phyloP scores from a whole-genome alignment of 2,329 filamentous ascomycete genomes.

The Dactylellina haptotyla region DNA sequence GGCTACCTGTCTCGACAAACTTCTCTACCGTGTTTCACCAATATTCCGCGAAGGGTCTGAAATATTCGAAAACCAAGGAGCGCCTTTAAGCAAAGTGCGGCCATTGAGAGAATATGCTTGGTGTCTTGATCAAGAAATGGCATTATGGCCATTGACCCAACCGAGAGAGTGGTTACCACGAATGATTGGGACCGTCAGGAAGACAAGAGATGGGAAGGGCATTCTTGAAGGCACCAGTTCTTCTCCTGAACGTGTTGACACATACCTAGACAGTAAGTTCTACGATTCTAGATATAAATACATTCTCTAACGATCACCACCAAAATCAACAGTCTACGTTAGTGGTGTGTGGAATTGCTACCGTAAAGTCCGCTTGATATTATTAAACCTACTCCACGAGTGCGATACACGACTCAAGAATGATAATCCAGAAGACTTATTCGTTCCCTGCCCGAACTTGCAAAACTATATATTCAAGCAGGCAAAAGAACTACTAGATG shows the following conservation, averaged over 20 bases:
- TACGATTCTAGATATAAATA: too few relatives aligned
- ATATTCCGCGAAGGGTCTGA: slow-evolving; percentile 16
- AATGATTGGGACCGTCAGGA: neutral
- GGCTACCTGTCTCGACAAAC: neutral
- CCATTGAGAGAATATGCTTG: slow-evolving; percentile 7
- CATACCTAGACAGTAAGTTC: slow-evolving; percentile 12
- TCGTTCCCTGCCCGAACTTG: neutral
- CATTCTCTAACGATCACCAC: too few relatives aligned
- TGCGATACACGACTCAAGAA: slow-evolving; percentile 6
- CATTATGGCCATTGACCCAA: neutral
- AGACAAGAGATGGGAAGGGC: neutral
- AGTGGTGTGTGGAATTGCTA: slow-evolving; percentile 19
- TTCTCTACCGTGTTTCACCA: slow-evolving; percentile 16
- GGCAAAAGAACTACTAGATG: neutral
- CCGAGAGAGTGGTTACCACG: slow-evolving; percentile 10
- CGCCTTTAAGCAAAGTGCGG: neutral
- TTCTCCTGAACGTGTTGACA: slow-evolving; percentile 10
- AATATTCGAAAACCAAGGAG: neutral
- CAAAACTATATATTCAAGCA: neutral
- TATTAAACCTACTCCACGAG: neutral
- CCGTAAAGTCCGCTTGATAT: slow-evolving; percentile 14
- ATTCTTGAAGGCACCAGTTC: slow-evolving; percentile 6
- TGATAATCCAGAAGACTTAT: neutral
- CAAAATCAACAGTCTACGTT: neutral
- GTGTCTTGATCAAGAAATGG: slow-evolving; percentile 12